A percentile compares a stretch with the other conserved stretches of the same genome.
These are phyloP conservation scores for Panellus pusillus DNA, from an alignment of 768 basidiomycete species.

Conservation along the genomic window DNA sequence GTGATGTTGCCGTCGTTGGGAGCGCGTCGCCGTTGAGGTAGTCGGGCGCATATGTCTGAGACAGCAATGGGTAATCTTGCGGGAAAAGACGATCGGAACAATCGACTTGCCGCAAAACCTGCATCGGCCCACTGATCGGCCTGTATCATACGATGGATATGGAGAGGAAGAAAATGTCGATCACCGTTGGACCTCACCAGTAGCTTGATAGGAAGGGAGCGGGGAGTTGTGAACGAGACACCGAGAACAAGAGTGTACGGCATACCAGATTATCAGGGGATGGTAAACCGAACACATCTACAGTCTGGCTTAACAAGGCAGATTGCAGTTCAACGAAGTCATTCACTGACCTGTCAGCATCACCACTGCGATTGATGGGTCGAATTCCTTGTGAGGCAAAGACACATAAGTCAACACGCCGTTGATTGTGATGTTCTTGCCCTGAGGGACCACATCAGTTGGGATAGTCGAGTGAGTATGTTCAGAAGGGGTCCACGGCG, in stretches of 20 bases:
- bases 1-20: slow-evolving; percentile 17
- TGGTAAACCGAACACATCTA: slow-evolving; percentile 20
- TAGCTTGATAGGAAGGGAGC: background rate
- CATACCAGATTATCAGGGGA: slow-evolving; percentile 19
- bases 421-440: slow-evolving; percentile 22
- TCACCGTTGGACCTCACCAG: background rate
- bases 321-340: background rate
- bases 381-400: slow-evolving; percentile 14
- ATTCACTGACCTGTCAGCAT: slow-evolving; percentile 13
- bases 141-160: background rate
- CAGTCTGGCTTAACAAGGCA: background rate
- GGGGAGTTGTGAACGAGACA: background rate
- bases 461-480: slow-evolving; percentile 9
- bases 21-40: slow-evolving; percentile 16
- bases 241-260: background rate
- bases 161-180: too few species aligned
- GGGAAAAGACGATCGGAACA: too few species aligned
- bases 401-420: slow-evolving; percentile 21
- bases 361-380: slow-evolving; percentile 13
- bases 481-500: slow-evolving; percentile 2
- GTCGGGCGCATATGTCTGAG: slow-evolving; percentile 17
- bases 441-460: slow-evolving; percentile 8
- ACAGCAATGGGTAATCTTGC: background rate
- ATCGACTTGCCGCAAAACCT: slow-evolving; percentile 9
- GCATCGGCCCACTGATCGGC: slow-evolving; percentile 22